These are phyloP conservation scores for Sequoia sempervirens DNA, from an alignment of 75 land plant species.

Conservation along the genomic window DNA sequence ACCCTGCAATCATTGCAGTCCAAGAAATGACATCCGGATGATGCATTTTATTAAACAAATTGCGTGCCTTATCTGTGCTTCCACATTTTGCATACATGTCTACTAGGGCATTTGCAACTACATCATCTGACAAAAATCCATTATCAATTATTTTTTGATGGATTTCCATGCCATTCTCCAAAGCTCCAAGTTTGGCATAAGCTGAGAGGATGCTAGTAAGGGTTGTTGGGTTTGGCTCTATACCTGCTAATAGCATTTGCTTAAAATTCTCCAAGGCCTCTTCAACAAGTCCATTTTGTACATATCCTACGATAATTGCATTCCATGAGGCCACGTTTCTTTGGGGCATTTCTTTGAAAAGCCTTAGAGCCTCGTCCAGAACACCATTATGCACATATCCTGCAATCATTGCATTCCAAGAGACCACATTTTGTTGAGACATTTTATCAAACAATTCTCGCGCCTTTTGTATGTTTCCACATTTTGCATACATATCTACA, in stretches of 20 bases:
- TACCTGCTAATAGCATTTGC: not conserved
- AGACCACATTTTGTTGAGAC: not conserved
- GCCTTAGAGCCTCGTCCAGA: not conserved
- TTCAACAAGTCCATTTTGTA: slow-evolving; percentile 10
- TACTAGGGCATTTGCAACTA: slow-evolving; percentile 14
- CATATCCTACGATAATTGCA: slow-evolving; percentile 5
- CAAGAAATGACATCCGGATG: slow-evolving; percentile 14
- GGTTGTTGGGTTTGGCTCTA: slow-evolving; percentile 14
- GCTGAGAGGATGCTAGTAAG: slow-evolving; percentile 18
- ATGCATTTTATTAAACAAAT: slow-evolving; percentile 7
- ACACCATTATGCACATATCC: not conserved
- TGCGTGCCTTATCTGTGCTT: slow-evolving; percentile 10
- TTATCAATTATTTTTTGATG: not conserved
- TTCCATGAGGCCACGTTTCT: no score
- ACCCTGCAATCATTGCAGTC: slow-evolving; percentile 18
- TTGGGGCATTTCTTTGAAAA: not conserved
- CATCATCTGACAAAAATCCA: slow-evolving; percentile 5
- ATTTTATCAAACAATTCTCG: not conserved
- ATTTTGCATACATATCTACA: slow-evolving; percentile 22
- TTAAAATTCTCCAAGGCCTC: slow-evolving; percentile 14
- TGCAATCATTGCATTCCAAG: not conserved
- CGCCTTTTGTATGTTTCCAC: not conserved
- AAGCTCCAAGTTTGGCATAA: slow-evolving; percentile 12
- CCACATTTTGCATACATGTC: slow-evolving; percentile 19
- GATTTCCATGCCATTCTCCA: slow-evolving; percentile 11